Evolutionary conservation across 352 stramenopile species (phyloP), one percentile per base, ranked within the genome.

Genomic region (Thalassiosira ordinaria): DNA sequence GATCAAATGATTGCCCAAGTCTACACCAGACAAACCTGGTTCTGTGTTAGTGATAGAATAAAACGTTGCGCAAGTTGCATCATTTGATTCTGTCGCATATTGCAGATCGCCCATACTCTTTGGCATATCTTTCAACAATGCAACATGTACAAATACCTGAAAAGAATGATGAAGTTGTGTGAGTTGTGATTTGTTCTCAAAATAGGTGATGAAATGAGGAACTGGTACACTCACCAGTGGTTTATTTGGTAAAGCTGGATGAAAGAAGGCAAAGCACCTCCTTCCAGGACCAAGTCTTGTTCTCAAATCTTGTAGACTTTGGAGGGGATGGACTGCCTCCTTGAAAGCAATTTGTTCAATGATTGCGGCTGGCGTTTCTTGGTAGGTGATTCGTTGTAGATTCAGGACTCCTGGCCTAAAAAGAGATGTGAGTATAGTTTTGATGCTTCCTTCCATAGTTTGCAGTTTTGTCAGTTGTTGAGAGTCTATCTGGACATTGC

Each of bases 101-200:
- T 96, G 75, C 86, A 98, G 96, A 68, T 97, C 93, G 33, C 91
- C 80, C 96, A 99, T 98, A 69, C 93, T 96, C 13, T 82, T 84
- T 6, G 96, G 96, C 0, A 98, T 86, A 47, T 96, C 84, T 73
- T 92, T 91, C 47, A 97, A 91, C 22, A 99, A 91, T 18, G 96
- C 95, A 13, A 98, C 94, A 81, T 99, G 96, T 13, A 98, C 95
- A 90, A 98, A 98, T n/a, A n/a, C n/a, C n/a, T n/a, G n/a, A n/a
- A n/a, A n/a, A n/a, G n/a, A n/a, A n/a, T n/a, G n/a, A n/a, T n/a
- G n/a, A n/a, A n/a, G n/a, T n/a, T n/a, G n/a, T n/a, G n/a, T n/a
- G n/a, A n/a, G n/a, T n/a, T n/a, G n/a, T n/a, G n/a, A n/a, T n/a
- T n/a, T n/a, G n/a, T n/a, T n/a, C n/a, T n/a, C n/a, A n/a, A n/a